phyloP scores from a whole-genome alignment of 2,329 filamentous ascomycete genomes.

The Xylariaceae sp. region DNA sequence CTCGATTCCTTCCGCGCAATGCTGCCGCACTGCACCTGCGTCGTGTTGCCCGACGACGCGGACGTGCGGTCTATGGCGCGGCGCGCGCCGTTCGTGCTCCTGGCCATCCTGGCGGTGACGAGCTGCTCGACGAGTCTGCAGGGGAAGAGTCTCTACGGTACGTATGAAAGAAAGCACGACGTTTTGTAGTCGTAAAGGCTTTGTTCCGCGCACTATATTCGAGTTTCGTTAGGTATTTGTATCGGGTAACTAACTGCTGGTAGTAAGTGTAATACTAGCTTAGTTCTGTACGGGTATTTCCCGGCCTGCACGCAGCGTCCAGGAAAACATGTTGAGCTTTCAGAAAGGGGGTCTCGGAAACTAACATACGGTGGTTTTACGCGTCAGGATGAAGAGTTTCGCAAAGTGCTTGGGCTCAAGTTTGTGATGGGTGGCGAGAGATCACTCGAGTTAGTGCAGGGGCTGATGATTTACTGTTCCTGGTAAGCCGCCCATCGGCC shows the following conservation, averaged over 20 bases:
- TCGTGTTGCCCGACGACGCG: conserved; percentile 44
- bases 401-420: conserved; percentile 58
- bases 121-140: conserved; percentile 52
- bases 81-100: conserved; percentile 54
- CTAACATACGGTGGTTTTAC: neutral
- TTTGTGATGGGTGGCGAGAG: conserved; percentile 60
- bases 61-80: conserved; percentile 49
- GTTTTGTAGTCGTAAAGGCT: no score
- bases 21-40: conserved; percentile 46
- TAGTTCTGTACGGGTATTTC: neutral
- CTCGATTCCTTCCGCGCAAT: conserved; percentile 47
- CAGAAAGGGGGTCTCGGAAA: neutral
- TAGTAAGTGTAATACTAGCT: neutral
- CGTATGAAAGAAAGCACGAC: no score
- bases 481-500: conserved; percentile 47
- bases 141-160: conserved; percentile 51
- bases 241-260: neutral
- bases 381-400: conserved; percentile 54
- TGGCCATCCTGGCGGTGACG: conserved; percentile 56
- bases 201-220: no score
- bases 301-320: no score
- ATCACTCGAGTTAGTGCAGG: conserved; percentile 59
- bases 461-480: conserved; percentile 58
- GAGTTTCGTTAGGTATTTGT: no score
- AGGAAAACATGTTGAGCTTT: no score